Evolutionary conservation across 202 grass and related monocot genomes (phyloP).

Genomic region (Zizania palustris): DNA sequence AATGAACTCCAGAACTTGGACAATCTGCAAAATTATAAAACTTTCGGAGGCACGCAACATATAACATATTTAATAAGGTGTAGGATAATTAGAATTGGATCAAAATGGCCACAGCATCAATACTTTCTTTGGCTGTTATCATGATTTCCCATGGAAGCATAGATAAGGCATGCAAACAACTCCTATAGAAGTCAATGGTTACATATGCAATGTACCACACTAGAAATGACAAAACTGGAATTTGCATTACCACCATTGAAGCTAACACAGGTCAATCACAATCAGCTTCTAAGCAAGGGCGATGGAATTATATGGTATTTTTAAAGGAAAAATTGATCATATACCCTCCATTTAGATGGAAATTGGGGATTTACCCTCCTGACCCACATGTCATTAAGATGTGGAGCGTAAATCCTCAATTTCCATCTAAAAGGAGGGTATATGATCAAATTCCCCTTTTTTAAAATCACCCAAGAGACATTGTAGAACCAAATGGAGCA

Average conservation of each 20-base stretch:
- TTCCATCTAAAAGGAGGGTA: too few species aligned
- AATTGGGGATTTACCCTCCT: too few species aligned
- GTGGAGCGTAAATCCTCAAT: too few species aligned
- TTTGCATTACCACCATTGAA: neutral
- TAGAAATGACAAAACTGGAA: neutral
- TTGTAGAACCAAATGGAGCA: neutral
- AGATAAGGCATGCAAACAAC: neutral
- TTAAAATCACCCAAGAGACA: constrained; percentile 7
- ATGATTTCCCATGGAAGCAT: neutral
- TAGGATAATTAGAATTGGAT: neutral
- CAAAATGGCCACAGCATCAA: neutral
- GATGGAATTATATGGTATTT: neutral
- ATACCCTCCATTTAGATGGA: too few species aligned
- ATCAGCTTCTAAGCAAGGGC: neutral
- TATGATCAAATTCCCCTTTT: too few species aligned
- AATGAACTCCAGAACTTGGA: constrained; percentile 88
- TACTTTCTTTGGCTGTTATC: neutral
- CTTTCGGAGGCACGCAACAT: neutral
- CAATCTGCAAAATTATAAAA: constrained; percentile 59
- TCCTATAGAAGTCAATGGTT: neutral
- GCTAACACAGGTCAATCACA: neutral
- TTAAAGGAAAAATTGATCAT: too few species aligned
- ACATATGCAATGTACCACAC: constrained; percentile 9
- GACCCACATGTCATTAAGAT: too few species aligned
- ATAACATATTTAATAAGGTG: constrained; percentile 7